Conservation (phyloP, 345 rosid species). For the Pseudoturritis turrita region DNA sequence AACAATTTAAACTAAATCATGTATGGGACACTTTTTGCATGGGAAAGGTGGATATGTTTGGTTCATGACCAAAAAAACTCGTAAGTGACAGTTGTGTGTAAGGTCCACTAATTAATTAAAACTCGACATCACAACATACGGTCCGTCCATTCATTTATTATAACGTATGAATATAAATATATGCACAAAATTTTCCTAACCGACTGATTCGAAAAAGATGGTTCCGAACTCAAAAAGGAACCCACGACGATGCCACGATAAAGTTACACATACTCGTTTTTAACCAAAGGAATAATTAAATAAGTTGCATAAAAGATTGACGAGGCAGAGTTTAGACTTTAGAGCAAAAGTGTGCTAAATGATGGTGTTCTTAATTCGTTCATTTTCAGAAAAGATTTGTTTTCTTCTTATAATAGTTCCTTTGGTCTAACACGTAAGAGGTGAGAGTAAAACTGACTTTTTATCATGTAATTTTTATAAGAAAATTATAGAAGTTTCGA, state of each 20-base stretch:
- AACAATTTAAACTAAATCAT: slow-evolving; percentile 1
- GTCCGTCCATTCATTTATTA: slow-evolving; percentile 20
- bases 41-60: slow-evolving; percentile 31
- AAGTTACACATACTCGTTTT: slow-evolving; percentile 18
- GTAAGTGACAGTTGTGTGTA: slow-evolving; percentile 34
- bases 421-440: not conserved
- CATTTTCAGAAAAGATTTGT: not conserved
- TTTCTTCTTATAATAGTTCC: not conserved
- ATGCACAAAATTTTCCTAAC: not conserved
- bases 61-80: slow-evolving; percentile 21
- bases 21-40: slow-evolving; percentile 30
- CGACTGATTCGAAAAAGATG: slow-evolving; percentile 23
- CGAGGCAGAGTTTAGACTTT: slow-evolving; percentile 19
- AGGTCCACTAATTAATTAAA: slow-evolving; percentile 30
- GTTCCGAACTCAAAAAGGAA: slow-evolving; percentile 26
- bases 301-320: slow-evolving; percentile 13
- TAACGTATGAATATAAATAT: slow-evolving; percentile 2
- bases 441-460: not conserved
- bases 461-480: not conserved
- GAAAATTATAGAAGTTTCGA: not conserved
- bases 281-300: slow-evolving; percentile 9
- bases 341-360: slow-evolving; percentile 5
- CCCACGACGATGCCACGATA: slow-evolving; percentile 27
- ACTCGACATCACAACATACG: slow-evolving; percentile 9
- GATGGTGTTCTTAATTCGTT: slow-evolving; percentile 3